Evolutionary conservation across 2,329 filamentous ascomycete species (phyloP).

Genomic region (Fonsecaea nubica): DNA sequence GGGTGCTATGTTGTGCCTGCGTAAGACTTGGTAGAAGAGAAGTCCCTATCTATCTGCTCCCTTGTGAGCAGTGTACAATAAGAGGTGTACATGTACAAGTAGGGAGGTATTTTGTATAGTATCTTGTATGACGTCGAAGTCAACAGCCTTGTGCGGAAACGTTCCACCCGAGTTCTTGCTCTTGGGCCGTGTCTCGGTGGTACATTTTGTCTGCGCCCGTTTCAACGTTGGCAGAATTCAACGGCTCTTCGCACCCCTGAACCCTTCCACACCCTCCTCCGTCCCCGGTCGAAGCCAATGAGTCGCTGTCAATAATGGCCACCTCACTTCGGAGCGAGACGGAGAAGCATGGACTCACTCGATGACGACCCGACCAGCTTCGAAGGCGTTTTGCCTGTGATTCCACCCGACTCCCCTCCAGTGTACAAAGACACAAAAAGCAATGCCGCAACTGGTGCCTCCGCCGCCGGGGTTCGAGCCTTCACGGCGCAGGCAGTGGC

Average conservation of each 20-base stretch:
- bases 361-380: constrained; percentile 39
- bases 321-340: neutral
- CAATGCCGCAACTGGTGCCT: constrained; percentile 74
- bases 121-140: neutral
- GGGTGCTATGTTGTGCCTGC: neutral
- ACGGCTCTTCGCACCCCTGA: neutral
- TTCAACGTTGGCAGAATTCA: neutral
- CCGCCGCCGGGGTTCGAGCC: constrained; percentile 82
- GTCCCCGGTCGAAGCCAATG: neutral
- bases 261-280: neutral
- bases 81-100: no score
- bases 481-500: constrained; percentile 82
- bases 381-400: constrained; percentile 36
- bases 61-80: neutral
- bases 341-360: constrained; percentile 35
- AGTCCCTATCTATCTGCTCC: neutral
- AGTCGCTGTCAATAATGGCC: constrained; percentile 26
- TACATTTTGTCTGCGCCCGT: neutral
- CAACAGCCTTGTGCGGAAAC: neutral
- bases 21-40: neutral
- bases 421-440: constrained; percentile 57
- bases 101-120: no score
- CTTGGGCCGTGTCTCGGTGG: neutral
- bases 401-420: constrained; percentile 35
- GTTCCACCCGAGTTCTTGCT: neutral